Evolutionary conservation across 164 flowering plant species (phyloP).

Genomic region (Cinnamomum chago): DNA sequence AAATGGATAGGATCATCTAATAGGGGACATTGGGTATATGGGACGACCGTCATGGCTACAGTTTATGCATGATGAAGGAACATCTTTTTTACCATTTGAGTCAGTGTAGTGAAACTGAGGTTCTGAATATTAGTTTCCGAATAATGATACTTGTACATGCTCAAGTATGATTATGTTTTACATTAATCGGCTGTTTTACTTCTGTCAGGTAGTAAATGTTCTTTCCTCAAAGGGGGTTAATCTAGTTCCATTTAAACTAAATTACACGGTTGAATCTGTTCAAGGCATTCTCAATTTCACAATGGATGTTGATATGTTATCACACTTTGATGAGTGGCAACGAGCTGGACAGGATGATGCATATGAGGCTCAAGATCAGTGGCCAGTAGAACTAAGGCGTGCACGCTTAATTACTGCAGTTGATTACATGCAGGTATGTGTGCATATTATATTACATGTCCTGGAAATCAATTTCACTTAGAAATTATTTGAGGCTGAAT

Average conservation of each 20-base stretch:
- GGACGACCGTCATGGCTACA: no score
- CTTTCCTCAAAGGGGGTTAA: slow-evolving; percentile 77
- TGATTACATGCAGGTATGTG: slow-evolving; percentile 74
- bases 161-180: not conserved
- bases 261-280: slow-evolving; percentile 68
- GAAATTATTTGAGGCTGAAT: not conserved
- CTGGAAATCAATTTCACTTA: no score
- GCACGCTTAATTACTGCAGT: slow-evolving; percentile 85
- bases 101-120: no score
- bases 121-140: no score
- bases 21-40: no score
- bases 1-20: no score
- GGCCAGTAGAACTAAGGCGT: slow-evolving; percentile 81
- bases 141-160: no score
- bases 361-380: slow-evolving; percentile 94
- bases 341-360: slow-evolving; percentile 53
- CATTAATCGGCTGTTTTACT: not conserved
- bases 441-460: no score
- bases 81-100: no score
- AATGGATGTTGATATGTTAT: slow-evolving; percentile 89
- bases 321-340: slow-evolving; percentile 96
- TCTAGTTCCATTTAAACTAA: slow-evolving; percentile 72
- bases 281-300: slow-evolving; percentile 86
- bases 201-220: slow-evolving; percentile 64
- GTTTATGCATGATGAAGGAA: no score